A percentile compares a stretch with the other conserved stretches of the same genome.
Conservation (phyloP, 2,329 filamentous ascomycete species). For the Hypoxylon sp. region DNA sequence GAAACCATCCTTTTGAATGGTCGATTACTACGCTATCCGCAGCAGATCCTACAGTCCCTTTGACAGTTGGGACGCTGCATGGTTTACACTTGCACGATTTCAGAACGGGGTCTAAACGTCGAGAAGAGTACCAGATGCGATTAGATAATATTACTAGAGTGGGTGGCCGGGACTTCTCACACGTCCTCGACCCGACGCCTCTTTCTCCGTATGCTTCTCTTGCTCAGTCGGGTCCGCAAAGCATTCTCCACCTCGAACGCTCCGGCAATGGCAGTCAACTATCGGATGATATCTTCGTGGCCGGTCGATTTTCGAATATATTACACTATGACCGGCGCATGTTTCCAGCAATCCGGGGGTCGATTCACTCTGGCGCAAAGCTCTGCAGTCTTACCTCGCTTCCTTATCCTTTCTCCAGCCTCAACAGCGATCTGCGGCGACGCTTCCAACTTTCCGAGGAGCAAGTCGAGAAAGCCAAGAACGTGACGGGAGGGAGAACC, state of each 20-base stretch:
- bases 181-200: conserved; percentile 67
- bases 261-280: conserved; percentile 67
- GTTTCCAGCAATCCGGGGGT: conserved; percentile 82
- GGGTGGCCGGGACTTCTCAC: conserved; percentile 53
- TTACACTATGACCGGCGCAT: conserved; percentile 90
- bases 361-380: conserved; percentile 86
- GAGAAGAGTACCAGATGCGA: conserved; percentile 56
- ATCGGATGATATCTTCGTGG: conserved; percentile 87
- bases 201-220: conserved; percentile 77
- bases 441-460: conserved; percentile 69
- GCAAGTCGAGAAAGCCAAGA: conserved; percentile 68
- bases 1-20: conserved; percentile 81
- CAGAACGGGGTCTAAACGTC: conserved; percentile 61
- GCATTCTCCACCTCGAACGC: conserved; percentile 81
- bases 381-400: conserved; percentile 80
- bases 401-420: conserved; percentile 75
- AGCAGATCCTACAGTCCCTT: conserved; percentile 73
- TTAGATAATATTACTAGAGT: conserved; percentile 55
- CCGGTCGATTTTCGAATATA: conserved; percentile 89
- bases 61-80: conserved; percentile 87
- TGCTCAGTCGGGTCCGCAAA: conserved; percentile 84
- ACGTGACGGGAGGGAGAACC: conserved; percentile 69
- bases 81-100: conserved; percentile 88
- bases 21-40: conserved; percentile 87
- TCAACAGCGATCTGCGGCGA: conserved; percentile 72